Base-by-base conservation (phyloP, 495 filamentous ascomycete species). In the Penicillium nucicola region DNA sequence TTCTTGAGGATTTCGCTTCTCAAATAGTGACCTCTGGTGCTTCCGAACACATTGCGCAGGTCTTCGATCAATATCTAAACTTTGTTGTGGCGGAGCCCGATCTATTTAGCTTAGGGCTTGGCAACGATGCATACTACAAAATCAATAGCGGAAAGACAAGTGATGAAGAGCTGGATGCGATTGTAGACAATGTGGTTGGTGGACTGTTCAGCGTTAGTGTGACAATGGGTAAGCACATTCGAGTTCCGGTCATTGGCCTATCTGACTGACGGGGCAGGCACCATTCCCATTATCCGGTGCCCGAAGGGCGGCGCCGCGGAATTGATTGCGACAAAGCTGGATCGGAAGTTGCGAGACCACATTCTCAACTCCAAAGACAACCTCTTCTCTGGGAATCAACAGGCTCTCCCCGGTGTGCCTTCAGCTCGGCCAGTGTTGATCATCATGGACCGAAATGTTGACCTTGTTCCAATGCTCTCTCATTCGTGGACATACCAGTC, bases 401-500 rank as follows among this genome's bases (percentile, higher is more conserved):
- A 68, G 45, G 62, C 77, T 36, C 65, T 77, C 14, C 69, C 78
- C 2, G 80, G 85, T 2, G 84, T 87, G 1, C 78, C 86, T 2
- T 81, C 82, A 3, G 85, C 88, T 17, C 76, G 91, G 23, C 92
- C 92, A 0, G 89, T 95, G 0, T 79, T 97, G 45, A 79, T 97
- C 49, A 84, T 97, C 42, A 84, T 96, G 37, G 93, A 97, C 69
- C 87, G 93, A 51, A 97, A 95, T 53, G 85, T 99, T 18, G 93
- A 99, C 68, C 67, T 97, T 31, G 89, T 96, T 50, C 91, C 95
- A n/a, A 97, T 97, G 95, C 78, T 97, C 1, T 96, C 92, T 18
- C 93, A 99, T 70, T 96, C 92, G 1, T 99, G 93, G 93, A 97
- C 91, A 4, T 99, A 99, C 61, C 93, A 97, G 63, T 96, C 91